These are phyloP conservation scores for Adansonia digitata DNA, from an alignment of 345 rosid genomes.

Conservation along the genomic window DNA sequence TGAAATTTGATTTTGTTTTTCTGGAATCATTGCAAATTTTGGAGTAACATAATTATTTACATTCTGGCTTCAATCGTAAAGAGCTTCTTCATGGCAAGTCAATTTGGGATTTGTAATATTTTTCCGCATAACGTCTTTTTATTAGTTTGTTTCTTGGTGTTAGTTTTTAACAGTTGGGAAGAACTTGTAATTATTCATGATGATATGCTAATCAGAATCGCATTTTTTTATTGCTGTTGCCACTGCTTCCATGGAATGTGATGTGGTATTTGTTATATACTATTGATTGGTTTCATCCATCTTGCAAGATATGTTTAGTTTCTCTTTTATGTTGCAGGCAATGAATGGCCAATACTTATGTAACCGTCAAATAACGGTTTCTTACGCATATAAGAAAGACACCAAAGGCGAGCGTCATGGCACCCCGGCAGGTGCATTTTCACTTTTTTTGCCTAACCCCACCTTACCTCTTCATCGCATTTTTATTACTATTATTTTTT, in stretches of 20 bases:
- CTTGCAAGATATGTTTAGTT: background rate
- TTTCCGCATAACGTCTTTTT: background rate
- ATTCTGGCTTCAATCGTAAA: background rate
- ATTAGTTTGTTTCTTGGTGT: background rate
- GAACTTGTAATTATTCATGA: background rate
- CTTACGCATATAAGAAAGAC: constrained; percentile 97
- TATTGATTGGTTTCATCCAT: background rate
- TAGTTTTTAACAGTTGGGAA: background rate
- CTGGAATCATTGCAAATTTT: background rate
- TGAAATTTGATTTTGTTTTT: background rate
- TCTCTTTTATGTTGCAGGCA: constrained; percentile 46
- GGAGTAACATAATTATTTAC: background rate
- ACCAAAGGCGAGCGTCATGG: constrained; percentile 99
- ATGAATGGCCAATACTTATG: constrained; percentile 97
- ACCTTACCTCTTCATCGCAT: background rate
- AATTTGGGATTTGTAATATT: background rate
- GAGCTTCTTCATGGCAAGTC: background rate
- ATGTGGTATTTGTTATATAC: background rate
- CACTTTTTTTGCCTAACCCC: constrained; percentile 12
- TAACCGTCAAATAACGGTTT: constrained; percentile 94
- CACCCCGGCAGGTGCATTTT: constrained; percentile 78
- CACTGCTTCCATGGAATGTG: background rate
- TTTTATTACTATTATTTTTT: background rate
- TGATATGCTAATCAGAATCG: background rate
- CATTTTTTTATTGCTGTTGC: background rate